Evolutionary conservation across 1,284 basidiomycete species (phyloP).

Genomic region (Apiotrichum sp.): DNA sequence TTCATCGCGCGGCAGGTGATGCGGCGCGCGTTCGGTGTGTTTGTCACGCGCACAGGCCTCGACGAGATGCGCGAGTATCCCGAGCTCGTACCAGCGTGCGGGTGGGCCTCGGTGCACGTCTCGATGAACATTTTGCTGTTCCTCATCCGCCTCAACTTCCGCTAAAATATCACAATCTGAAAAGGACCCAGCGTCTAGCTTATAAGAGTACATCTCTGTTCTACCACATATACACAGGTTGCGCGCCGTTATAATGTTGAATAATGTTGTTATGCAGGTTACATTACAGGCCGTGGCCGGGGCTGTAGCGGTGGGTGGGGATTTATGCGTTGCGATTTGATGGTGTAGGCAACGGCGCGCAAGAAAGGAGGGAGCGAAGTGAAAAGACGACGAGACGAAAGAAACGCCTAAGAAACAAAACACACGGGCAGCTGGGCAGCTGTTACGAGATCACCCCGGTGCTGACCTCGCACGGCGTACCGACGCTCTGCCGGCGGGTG

Average conservation of each 20-base stretch:
- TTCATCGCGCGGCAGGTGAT: slow-evolving; percentile 51
- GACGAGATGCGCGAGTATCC: slow-evolving; percentile 54
- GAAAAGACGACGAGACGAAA: too few species aligned
- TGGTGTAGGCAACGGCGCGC: too few species aligned
- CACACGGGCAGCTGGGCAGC: too few species aligned
- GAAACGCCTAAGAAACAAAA: too few species aligned
- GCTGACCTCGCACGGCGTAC: too few species aligned
- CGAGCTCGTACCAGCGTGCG: slow-evolving; percentile 45
- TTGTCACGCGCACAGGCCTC: slow-evolving; percentile 52
- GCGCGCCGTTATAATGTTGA: background rate
- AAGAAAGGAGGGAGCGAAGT: too few species aligned
- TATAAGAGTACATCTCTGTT: background rate
- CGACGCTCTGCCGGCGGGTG: too few species aligned
- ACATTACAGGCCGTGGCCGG: too few species aligned
- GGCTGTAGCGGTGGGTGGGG: too few species aligned
- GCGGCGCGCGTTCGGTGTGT: slow-evolving; percentile 46
- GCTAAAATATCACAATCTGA: slow-evolving; percentile 14
- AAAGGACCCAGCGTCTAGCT: background rate
- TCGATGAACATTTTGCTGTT: slow-evolving; percentile 55
- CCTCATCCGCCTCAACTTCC: slow-evolving; percentile 47
- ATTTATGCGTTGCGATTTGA: too few species aligned
- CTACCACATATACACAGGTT: background rate
- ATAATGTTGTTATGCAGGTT: background rate
- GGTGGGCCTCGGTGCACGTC: slow-evolving; percentile 53
- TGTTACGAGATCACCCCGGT: too few species aligned